Conservation (phyloP, 2,329 filamentous ascomycete genomes). For the Trichoderma gracile region DNA sequence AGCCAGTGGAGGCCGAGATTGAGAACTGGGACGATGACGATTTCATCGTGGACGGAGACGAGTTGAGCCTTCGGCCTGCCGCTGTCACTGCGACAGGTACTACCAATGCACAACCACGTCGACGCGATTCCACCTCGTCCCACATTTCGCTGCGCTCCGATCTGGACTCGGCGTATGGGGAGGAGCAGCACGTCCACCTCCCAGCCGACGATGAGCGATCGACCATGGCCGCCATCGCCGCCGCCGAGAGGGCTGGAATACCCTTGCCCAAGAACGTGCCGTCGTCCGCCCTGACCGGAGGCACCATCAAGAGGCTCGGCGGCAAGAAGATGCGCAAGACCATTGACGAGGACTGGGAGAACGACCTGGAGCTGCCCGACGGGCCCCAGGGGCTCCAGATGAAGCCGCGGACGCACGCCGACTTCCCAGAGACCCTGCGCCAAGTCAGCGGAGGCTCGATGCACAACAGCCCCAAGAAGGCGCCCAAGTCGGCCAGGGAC, state of each 20-base stretch:
- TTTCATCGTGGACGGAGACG: conserved; percentile 68
- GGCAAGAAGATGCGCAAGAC: conserved; percentile 70
- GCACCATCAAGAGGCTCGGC: conserved; percentile 88
- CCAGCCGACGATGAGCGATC: conserved; percentile 83
- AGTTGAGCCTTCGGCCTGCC: conserved; percentile 60
- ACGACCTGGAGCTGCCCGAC: conserved; percentile 71
- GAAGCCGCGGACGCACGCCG: conserved; percentile 59
- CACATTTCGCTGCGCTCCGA: conserved; percentile 81
- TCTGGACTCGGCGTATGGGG: conserved; percentile 70
- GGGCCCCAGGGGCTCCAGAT: conserved; percentile 62
- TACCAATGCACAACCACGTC: conserved; percentile 43
- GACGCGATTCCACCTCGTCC: conserved; percentile 78
- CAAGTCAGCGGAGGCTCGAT: conserved; percentile 62
- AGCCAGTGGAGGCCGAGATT: conserved; percentile 60
- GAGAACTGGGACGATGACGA: conserved; percentile 82
- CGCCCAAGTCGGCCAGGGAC: conserved; percentile 31
- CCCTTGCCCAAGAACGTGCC: conserved; percentile 86
- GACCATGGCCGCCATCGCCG: conserved; percentile 80
- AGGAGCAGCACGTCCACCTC: conserved; percentile 84
- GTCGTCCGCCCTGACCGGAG: conserved; percentile 83
- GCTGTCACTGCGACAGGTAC: conserved; percentile 35
- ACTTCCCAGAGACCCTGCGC: conserved; percentile 67
- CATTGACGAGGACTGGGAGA: conserved; percentile 78
- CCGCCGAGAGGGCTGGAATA: conserved; percentile 85
- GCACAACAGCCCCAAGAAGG: conserved; percentile 54